Evolutionary conservation across 176 grass and related monocot species (phyloP), one percentile per base, ranked within the genome.

Genomic region (Poa annua): DNA sequence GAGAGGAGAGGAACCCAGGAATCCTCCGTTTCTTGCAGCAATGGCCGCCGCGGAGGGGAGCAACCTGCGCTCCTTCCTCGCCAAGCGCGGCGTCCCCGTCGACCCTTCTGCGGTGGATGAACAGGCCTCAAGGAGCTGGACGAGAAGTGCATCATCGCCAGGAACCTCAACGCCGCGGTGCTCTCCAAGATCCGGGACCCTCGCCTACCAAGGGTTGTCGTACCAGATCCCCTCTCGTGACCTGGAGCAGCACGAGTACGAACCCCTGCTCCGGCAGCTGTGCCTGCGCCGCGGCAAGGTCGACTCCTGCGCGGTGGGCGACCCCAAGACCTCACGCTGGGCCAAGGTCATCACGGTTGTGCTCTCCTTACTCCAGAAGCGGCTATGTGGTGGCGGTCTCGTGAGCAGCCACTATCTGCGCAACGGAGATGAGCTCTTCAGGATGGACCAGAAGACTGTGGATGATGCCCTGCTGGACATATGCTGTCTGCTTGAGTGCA

Each of bases 241-340:
- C 64, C 16, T 4, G 34, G 3, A 67, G 8, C 64, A 38, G 64
- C 16, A n/a, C 0, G 35, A 68, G 34, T 11, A 39, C 36, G 66
- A 21, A 3, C 68, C 68, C 41, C 20, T 71, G 5, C 68, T 71
- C 41, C 41, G 67, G 11, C 67, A 71, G 68, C n/a, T 71, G 6
- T 71, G 68, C 68, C 41, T 71, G 68, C 68, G 41, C 68, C 68
- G 68, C 68, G 41, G 21, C 12, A 71, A 45, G 68, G 42, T 71
- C 21, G 8, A 8, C 25, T 9, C 41, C 25, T 71, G 21, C 41
- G 7, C 21, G 41, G 41, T 47, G 41, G 11, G 68, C 41, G 21
- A 71, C 21, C 21, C 17, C 21, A 24, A 71, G 12, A 71, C n/a
- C 68, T 44, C 42, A 21, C 21, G 21, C 41, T 47, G 68, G 42